These are phyloP conservation scores for Fusarium palustre DNA, from an alignment of 2,329 filamentous ascomycete genomes.

Conservation along the genomic window DNA sequence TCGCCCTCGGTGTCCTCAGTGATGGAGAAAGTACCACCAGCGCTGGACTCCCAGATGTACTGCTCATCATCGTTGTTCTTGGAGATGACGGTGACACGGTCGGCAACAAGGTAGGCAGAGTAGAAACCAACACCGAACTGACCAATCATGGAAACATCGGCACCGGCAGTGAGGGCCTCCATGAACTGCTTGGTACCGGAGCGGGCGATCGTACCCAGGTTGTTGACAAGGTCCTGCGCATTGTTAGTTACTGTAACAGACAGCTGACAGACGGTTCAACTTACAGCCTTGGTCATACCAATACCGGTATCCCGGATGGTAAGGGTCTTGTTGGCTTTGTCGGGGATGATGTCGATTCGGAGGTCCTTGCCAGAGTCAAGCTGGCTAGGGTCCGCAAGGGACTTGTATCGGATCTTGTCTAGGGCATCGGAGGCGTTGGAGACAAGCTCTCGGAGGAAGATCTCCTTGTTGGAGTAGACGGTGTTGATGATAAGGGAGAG, in stretches of 20 bases:
- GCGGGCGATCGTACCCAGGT: conserved; percentile 98
- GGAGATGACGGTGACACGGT: conserved; percentile 93
- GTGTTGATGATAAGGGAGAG: conserved; percentile 99
- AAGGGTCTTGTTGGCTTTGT: conserved; percentile 97
- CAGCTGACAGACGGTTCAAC: conserved; percentile 53
- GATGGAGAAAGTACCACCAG: conserved; percentile 97
- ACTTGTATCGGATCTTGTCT: conserved; percentile 99
- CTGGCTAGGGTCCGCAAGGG: conserved; percentile 96
- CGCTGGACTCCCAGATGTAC: conserved; percentile 99
- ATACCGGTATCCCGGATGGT: conserved; percentile 99
- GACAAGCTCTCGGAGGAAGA: conserved; percentile 98
- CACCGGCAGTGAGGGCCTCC: conserved; percentile 98
- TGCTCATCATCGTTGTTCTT: conserved; percentile 99
- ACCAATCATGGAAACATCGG: conserved; percentile 99
- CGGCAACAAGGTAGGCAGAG: conserved; percentile 99
- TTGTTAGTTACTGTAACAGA: conserved; percentile 8
- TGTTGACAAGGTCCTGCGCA: conserved; percentile 93
- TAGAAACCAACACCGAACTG: conserved; percentile 99
- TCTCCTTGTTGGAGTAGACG: conserved; percentile 99
- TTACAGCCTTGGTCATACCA: conserved; percentile 99
- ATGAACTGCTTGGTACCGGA: conserved; percentile 99
- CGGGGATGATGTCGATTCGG: conserved; percentile 97
- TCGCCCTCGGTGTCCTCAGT: conserved; percentile 89
- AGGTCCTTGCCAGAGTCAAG: conserved; percentile 98
- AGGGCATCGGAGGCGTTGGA: conserved; percentile 99